Conservation (phyloP, 2,329 filamentous ascomycete species). For the Arthroderma uncinatum region DNA sequence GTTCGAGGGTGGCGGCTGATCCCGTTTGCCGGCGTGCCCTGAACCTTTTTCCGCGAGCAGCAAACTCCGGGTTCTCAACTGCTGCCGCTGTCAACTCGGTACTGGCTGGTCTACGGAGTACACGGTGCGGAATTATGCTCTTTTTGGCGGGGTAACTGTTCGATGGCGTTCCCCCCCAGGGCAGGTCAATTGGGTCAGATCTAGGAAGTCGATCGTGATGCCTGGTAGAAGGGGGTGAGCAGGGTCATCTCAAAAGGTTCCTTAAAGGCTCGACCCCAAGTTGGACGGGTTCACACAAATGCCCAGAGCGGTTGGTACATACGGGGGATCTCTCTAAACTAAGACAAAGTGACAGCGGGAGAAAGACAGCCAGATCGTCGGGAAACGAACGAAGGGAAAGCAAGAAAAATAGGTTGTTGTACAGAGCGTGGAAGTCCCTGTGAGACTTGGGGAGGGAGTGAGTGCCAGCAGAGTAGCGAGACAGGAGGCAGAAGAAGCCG, state of each 20-base stretch:
- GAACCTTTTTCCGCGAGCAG: neutral
- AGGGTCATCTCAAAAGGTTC: neutral
- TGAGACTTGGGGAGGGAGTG: constrained; percentile 15
- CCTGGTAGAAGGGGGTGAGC: constrained; percentile 1
- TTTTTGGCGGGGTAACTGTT: constrained; percentile 1
- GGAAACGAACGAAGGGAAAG: constrained; percentile 11
- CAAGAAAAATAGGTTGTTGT: constrained; percentile 22
- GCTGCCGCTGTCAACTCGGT: neutral
- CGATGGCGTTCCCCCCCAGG: neutral
- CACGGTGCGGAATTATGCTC: neutral
- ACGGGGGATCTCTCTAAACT: neutral
- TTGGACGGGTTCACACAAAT: neutral
- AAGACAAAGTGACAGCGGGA: neutral
- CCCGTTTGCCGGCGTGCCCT: neutral
- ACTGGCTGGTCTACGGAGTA: neutral
- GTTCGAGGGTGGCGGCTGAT: constrained; percentile 1
- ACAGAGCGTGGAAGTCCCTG: constrained; percentile 15
- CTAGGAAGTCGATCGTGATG: neutral
- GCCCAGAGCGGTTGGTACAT: neutral
- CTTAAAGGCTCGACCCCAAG: neutral
- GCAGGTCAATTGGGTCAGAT: neutral
- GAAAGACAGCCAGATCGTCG: neutral
- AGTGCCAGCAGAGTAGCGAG: neutral
- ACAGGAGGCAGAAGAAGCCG: constrained; percentile 11
- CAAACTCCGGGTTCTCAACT: neutral